Percentiles rank a stretch among this genome's conserved stretches.
Evolutionary conservation across 768 basidiomycete genomes (phyloP).

Genomic region (Serpula lacrymans): DNA sequence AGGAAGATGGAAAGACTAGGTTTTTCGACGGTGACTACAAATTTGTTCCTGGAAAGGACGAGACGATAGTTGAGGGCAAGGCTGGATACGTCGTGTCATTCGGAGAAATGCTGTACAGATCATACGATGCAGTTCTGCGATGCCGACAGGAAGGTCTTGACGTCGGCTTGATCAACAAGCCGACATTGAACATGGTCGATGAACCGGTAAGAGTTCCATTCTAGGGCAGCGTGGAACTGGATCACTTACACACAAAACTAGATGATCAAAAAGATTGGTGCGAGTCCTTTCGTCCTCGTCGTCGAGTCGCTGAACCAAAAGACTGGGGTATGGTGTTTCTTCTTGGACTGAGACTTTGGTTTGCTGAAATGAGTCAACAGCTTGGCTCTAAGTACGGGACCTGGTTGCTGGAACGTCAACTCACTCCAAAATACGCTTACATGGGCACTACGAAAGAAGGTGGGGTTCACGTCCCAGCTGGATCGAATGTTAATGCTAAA

Average conservation of each 20-base stretch:
- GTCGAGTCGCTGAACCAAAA: conserved; percentile 87
- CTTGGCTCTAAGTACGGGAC: conserved; percentile 84
- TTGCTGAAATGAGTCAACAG: conserved; percentile 16
- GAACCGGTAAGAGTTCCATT: conserved; percentile 51
- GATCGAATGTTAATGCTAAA: conserved; percentile 12
- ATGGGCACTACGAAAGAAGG: conserved; percentile 75
- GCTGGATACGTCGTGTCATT: conserved; percentile 83
- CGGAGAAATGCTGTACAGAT: conserved; percentile 84
- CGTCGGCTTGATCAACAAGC: conserved; percentile 86
- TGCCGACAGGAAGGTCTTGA: conserved; percentile 70
- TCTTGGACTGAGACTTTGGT: not conserved
- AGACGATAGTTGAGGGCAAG: conserved; percentile 71
- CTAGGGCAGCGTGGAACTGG: not conserved
- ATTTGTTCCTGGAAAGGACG: conserved; percentile 84
- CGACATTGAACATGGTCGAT: conserved; percentile 79
- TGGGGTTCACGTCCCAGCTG: conserved; percentile 6
- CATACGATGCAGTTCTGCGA: conserved; percentile 78
- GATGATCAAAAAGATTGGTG: conserved; percentile 68
- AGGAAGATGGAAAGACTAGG: conserved; percentile 63
- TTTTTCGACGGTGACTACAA: conserved; percentile 70
- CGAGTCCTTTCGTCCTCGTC: conserved; percentile 74
- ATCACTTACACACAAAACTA: conserved; percentile 17
- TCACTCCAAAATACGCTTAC: conserved; percentile 79
- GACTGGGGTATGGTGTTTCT: conserved; percentile 57
- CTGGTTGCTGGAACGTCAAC: conserved; percentile 78